Evolutionary conservation across 1,284 basidiomycete genomes (phyloP).

Genomic region (Mycosarcoma maydis): DNA sequence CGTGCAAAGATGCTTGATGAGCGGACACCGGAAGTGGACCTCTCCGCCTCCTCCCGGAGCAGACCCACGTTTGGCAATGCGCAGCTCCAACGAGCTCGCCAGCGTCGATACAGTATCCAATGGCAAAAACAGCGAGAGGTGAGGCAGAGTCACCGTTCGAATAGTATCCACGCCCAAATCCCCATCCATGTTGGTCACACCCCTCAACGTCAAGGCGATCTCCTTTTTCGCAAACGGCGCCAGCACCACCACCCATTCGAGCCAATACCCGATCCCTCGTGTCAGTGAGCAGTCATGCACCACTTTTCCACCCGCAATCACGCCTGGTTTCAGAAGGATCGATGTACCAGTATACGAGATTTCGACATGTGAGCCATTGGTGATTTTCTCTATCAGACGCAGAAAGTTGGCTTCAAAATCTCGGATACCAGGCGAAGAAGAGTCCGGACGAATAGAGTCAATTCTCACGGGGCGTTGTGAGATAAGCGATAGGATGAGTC

Average conservation of each 20-base stretch:
- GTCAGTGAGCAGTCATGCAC: conserved; percentile 88
- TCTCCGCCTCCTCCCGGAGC: conserved; percentile 91
- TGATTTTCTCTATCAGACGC: conserved; percentile 87
- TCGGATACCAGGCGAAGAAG: conserved; percentile 91
- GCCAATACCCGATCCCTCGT: conserved; percentile 89
- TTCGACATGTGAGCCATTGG: conserved; percentile 94
- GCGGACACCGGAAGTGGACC: conserved; percentile 89
- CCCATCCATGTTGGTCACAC: conserved; percentile 82
- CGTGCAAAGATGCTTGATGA: conserved; percentile 83
- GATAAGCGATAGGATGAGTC: conserved; percentile 85
- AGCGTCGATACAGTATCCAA: conserved; percentile 35
- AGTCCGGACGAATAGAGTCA: conserved; percentile 87
- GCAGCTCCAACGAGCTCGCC: conserved; percentile 63
- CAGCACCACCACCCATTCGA: conserved; percentile 88
- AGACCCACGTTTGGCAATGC: conserved; percentile 94
- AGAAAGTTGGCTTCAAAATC: conserved; percentile 94
- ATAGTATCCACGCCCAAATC: conserved; percentile 77
- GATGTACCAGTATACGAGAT: conserved; percentile 82
- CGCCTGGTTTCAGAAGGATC: conserved; percentile 84
- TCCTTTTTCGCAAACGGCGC: conserved; percentile 94
- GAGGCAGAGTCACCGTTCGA: conserved; percentile 90
- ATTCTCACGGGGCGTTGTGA: conserved; percentile 87
- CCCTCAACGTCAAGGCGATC: conserved; percentile 80
- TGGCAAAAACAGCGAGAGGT: conserved; percentile 80
- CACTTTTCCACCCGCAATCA: conserved; percentile 84